Conservation (phyloP, 352 stramenopile species). For the Peronospora farinosa region DNA sequence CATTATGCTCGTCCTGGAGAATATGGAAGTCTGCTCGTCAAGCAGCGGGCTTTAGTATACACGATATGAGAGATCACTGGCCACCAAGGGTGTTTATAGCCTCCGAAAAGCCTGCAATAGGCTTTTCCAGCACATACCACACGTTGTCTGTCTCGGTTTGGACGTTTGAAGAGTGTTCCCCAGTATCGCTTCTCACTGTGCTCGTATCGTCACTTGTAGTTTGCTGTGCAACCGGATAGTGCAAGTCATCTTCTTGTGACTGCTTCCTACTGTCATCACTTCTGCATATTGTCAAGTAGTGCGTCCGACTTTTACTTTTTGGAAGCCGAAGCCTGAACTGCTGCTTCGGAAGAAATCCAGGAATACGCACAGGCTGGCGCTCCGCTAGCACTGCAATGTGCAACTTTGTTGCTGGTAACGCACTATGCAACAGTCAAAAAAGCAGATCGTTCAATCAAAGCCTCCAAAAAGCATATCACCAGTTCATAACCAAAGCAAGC, state of each 20-base stretch:
- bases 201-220: neutral
- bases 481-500: neutral
- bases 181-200: neutral
- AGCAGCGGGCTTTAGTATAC: neutral
- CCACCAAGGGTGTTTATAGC: conserved; percentile 13
- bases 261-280: conserved; percentile 5
- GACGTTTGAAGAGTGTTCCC: neutral
- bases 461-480: neutral
- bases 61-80: neutral
- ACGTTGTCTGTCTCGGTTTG: conserved; percentile 6
- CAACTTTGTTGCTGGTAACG: conserved; percentile 38
- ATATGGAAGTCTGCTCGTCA: conserved; percentile 19
- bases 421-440: conserved; percentile 19
- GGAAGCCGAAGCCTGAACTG: conserved; percentile 49
- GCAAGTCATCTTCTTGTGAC: neutral
- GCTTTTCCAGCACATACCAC: conserved; percentile 44
- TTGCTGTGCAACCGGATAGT: neutral
- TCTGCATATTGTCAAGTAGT: conserved; percentile 22
- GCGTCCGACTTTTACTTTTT: conserved; percentile 22
- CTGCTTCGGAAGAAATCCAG: conserved; percentile 59
- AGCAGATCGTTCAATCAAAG: conserved; percentile 3
- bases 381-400: conserved; percentile 50
- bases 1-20: conserved; percentile 6
- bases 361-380: conserved; percentile 21
- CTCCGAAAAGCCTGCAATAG: conserved; percentile 36